Base-by-base conservation (phyloP, 179 eudicot species). In the Monotropa hypopitys region DNA sequence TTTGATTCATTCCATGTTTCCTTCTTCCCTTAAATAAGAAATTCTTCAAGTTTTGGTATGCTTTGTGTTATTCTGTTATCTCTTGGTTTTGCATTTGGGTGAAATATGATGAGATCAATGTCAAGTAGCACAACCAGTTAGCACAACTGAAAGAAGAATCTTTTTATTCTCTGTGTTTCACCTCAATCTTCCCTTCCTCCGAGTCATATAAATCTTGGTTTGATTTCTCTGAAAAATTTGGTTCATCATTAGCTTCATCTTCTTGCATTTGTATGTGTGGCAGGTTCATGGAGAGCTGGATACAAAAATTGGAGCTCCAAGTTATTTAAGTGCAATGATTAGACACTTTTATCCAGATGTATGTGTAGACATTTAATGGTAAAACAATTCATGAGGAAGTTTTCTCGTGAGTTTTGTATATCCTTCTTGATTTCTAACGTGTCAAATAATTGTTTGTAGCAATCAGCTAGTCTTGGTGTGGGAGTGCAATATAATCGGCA, bases 221-320 rank as follows among this genome's bases (percentile, higher is more conserved):
- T 43, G 47, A 68, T 42, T 68, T 68, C 42, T 18, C 50, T 70
- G 32, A 23, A 43, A 46, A 42, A 70, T 43, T 40, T 43, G 53
- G 30, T 70, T 30, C 53, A 8, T 3, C 30, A 1, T 0, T 21
- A 12, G 35, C 43, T 77, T 77, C 23, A 40, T 54, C 47, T 70
- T 70, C 12, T 46, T 23, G 7, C 15, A 5, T 63, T 35, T 73
- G 7, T 7, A 1, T 40, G 20, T 59, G 21, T 69, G 51, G 35
- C 86, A 93, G 98, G 84, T 86, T 81, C 86, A 85, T 63, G 98
- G 90, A 77, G 98, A 91, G 87, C 89, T 93, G 47, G 95, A 93
- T 85, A 91, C 98, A 1, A 83, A 72, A 78, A 56, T 74, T 73
- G 98, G 97, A 65, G 88, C 85, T 74, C 94, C 91, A 13, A 86